These are phyloP conservation scores for Corymbia maculata DNA, from an alignment of 345 rosid species.

Conservation along the genomic window DNA sequence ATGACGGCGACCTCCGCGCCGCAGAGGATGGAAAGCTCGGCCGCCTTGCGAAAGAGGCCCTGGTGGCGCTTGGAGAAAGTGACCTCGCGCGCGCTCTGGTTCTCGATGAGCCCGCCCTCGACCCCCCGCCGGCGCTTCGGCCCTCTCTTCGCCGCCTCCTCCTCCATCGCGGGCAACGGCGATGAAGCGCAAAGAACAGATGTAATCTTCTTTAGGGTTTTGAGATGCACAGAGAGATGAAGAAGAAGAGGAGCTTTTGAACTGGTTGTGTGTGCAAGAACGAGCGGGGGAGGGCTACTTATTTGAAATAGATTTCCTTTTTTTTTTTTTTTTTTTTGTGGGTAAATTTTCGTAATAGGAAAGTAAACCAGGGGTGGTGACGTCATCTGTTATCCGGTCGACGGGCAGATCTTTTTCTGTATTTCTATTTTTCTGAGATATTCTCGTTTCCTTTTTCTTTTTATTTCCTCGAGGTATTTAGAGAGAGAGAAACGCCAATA, in stretches of 20 bases:
- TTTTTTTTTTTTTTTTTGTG: background rate
- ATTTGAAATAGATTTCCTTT: background rate
- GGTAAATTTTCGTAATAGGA: background rate
- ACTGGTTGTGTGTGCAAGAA: background rate
- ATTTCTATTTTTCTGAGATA: background rate
- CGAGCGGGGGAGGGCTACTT: background rate
- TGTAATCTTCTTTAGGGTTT: background rate
- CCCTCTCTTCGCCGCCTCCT: background rate
- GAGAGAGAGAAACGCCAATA: background rate
- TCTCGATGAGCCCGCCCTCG: background rate
- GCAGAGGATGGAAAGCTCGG: background rate
- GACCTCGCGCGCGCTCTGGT: background rate
- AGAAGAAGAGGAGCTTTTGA: background rate
- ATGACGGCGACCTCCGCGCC: background rate
- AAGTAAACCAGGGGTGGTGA: background rate
- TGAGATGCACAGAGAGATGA: background rate
- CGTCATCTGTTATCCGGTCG: background rate
- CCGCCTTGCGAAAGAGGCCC: background rate
- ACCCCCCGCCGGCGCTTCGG: background rate
- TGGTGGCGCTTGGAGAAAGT: background rate
- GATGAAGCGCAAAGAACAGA: background rate
- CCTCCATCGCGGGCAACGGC: background rate
- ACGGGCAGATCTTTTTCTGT: background rate
- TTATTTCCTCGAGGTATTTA: background rate
- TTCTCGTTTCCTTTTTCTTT: background rate